Evolutionary conservation across 106 monocot species (phyloP).

Genomic region (Dendrobium catenatum): DNA sequence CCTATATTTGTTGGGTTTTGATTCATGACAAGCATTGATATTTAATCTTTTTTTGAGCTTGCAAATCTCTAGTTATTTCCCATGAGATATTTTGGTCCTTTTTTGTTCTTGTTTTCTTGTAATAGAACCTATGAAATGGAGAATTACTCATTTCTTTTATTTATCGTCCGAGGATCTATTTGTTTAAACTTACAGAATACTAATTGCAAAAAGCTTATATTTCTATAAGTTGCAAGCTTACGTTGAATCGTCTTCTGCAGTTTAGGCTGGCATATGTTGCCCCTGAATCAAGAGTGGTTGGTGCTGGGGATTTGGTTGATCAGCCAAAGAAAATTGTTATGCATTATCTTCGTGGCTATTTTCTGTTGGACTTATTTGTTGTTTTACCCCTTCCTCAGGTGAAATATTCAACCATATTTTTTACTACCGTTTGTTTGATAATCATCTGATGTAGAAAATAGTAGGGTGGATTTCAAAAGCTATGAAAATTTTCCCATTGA

Average conservation of each 20-base stretch:
- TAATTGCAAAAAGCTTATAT: background rate
- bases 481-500: background rate
- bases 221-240: background rate
- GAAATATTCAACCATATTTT: slow-evolving; percentile 1
- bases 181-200: background rate
- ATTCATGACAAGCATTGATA: background rate
- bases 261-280: slow-evolving; percentile 61
- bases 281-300: slow-evolving; percentile 57
- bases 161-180: background rate
- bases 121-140: background rate
- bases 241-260: slow-evolving; percentile 27
- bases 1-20: background rate
- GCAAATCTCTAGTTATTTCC: background rate
- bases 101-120: background rate
- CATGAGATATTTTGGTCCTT: background rate
- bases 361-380: slow-evolving; percentile 46
- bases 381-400: slow-evolving; percentile 62
- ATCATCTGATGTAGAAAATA: background rate
- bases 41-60: background rate
- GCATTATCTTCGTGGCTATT: slow-evolving; percentile 51
- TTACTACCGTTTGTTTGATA: background rate
- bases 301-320: slow-evolving; percentile 44
- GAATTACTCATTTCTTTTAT: background rate
- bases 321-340: slow-evolving; percentile 54
- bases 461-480: background rate